Percentiles rank a stretch among this genome's conserved stretches.
Conservation (phyloP, 2,329 filamentous ascomycete species). For the Phaeosphaeria sp. region DNA sequence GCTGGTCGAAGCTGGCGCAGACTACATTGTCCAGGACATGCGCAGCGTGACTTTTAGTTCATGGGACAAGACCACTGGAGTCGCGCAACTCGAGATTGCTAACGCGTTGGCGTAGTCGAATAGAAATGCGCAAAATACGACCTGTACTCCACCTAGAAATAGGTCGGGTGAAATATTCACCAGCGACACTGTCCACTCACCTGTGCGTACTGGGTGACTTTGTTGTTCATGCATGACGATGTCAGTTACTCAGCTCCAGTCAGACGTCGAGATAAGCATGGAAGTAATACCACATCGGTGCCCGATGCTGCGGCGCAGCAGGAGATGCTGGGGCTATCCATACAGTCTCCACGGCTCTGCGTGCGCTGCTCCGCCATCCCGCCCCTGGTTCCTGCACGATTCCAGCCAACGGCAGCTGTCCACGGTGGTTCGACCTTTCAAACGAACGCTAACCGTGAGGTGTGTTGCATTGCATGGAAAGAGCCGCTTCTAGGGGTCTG, state of each 20-base stretch:
- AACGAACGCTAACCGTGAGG: slow-evolving; percentile 9
- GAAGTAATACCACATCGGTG: slow-evolving; percentile 26
- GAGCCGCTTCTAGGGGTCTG: slow-evolving; percentile 19
- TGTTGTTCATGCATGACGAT: slow-evolving; percentile 2
- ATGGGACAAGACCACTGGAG: slow-evolving; percentile 61
- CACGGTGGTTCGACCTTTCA: slow-evolving; percentile 10
- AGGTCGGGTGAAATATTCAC: background rate
- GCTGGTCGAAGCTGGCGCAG: slow-evolving; percentile 76
- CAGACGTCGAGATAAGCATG: slow-evolving; percentile 19
- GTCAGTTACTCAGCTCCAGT: slow-evolving; percentile 23
- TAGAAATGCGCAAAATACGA: slow-evolving; percentile 10
- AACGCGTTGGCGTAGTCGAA: slow-evolving; percentile 59
- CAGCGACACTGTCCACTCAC: background rate
- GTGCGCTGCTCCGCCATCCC: slow-evolving; percentile 25
- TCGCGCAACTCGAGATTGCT: slow-evolving; percentile 71
- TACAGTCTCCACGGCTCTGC: slow-evolving; percentile 7
- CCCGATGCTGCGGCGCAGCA: slow-evolving; percentile 21
- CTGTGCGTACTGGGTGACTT: background rate
- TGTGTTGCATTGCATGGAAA: slow-evolving; percentile 45
- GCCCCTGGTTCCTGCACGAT: slow-evolving; percentile 15
- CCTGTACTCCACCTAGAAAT: slow-evolving; percentile 4
- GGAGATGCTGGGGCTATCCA: slow-evolving; percentile 15
- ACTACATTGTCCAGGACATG: slow-evolving; percentile 86
- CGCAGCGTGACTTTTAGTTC: slow-evolving; percentile 71
- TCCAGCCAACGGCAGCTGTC: slow-evolving; percentile 3